These are phyloP conservation scores for Shiraia bambusicola DNA, from an alignment of 2,329 filamentous ascomycete species.

Conservation along the genomic window DNA sequence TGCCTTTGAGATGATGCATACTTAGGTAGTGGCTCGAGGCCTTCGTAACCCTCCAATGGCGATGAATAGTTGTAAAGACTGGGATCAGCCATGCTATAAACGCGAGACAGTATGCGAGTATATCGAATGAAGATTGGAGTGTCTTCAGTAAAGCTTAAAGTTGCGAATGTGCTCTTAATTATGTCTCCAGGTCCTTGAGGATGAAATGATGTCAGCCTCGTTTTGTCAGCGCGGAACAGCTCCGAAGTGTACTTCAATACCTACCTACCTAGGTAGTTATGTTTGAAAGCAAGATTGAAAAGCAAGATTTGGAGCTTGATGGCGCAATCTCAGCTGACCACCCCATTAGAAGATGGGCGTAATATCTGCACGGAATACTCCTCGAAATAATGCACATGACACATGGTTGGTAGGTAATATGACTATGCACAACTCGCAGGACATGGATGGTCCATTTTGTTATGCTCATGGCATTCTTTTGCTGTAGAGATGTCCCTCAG, in stretches of 20 bases:
- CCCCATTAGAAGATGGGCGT: too few species aligned
- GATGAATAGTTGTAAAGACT: conserved; percentile 55
- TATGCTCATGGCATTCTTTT: neutral
- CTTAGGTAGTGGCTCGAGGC: conserved; percentile 57
- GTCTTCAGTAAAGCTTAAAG: neutral
- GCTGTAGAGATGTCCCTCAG: neutral
- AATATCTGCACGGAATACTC: neutral
- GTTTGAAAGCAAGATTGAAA: neutral
- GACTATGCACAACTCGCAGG: too few species aligned
- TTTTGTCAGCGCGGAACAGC: conserved; percentile 38
- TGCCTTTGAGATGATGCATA: conserved; percentile 17
- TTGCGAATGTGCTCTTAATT: neutral
- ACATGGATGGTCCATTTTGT: too few species aligned
- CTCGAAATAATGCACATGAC: neutral
- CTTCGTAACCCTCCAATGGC: conserved; percentile 60
- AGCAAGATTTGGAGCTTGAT: too few species aligned
- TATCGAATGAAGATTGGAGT: neutral
- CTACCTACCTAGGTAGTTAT: too few species aligned
- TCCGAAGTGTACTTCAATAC: conserved; percentile 5
- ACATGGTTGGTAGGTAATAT: neutral
- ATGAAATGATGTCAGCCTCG: neutral
- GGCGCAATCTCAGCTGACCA: too few species aligned
- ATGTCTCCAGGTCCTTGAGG: neutral
- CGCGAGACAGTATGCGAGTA: neutral
- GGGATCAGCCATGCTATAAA: conserved; percentile 44